Evolutionary conservation across 371 early-diverging fungal genomes (phyloP).

Genomic region (Syncephalis plumigaleata): DNA sequence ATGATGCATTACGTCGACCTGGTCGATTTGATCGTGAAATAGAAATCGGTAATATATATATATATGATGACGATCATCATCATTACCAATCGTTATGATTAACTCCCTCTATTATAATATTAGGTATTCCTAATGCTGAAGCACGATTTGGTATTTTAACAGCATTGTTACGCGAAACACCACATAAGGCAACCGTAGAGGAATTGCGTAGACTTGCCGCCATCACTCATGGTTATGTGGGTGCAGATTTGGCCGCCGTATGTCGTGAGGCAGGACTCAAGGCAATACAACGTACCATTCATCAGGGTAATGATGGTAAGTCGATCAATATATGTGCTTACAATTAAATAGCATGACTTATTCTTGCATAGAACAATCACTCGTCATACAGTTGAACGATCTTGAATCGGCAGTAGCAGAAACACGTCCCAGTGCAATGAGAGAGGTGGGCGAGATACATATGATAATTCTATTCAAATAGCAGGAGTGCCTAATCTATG

Average conservation of each 20-base stretch:
- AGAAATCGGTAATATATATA: constrained; percentile 48
- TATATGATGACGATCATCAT: neutral
- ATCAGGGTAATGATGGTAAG: neutral
- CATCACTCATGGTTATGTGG: constrained; percentile 85
- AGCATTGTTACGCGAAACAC: constrained; percentile 46
- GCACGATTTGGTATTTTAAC: constrained; percentile 61
- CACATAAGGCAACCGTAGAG: constrained; percentile 34
- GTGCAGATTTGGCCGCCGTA: constrained; percentile 90
- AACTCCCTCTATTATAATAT: neutral
- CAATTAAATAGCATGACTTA: no score
- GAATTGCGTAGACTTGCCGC: constrained; percentile 45
- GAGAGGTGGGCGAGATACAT: constrained; percentile 43
- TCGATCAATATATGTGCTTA: no score
- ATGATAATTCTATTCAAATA: neutral
- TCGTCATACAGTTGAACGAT: constrained; percentile 5
- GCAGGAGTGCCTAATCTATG: no score
- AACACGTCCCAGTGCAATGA: constrained; percentile 88
- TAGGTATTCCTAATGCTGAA: constrained; percentile 57
- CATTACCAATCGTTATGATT: neutral
- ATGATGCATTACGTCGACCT: constrained; percentile 92
- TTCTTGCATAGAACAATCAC: constrained; percentile 6
- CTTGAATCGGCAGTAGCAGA: constrained; percentile 21
- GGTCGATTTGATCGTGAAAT: constrained; percentile 96
- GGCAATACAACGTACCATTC: constrained; percentile 45
- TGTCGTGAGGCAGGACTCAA: constrained; percentile 76